A percentile compares a stretch with the other conserved stretches of the same genome.
phyloP scores from a whole-genome alignment of 176 grass and related monocot species.

The Oryza australiensis region DNA sequence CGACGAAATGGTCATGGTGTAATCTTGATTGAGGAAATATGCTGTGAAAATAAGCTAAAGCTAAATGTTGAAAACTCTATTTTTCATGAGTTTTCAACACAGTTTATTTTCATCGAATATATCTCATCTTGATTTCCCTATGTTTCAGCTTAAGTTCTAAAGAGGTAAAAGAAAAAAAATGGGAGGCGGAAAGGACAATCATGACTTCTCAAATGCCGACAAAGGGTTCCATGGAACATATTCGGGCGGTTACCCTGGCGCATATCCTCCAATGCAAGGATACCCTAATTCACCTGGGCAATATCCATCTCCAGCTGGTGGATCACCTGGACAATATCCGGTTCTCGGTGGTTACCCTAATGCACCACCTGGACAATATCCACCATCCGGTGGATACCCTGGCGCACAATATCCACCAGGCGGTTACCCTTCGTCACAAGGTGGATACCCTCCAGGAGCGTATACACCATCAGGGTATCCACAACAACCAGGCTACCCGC shows the following conservation, averaged over 20 bases:
- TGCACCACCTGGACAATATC: background rate
- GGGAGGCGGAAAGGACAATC: conserved; percentile 65
- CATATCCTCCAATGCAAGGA: conserved; percentile 37
- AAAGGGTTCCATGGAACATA: conserved; percentile 49
- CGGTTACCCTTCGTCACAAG: background rate
- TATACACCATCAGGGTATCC: conserved; percentile 12
- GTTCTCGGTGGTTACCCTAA: background rate
- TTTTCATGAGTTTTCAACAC: no score
- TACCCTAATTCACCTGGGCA: conserved; percentile 35
- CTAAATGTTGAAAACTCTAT: no score
- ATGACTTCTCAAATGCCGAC: conserved; percentile 22
- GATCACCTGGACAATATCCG: background rate
- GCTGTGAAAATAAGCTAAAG: no score
- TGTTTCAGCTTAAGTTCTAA: background rate
- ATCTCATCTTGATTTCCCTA: background rate
- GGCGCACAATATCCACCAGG: background rate
- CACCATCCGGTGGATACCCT: background rate
- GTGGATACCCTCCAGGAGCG: background rate
- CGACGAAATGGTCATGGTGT: background rate
- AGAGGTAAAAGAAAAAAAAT: background rate
- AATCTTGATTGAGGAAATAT: no score
- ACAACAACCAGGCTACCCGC: conserved; percentile 19
- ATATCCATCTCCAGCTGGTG: background rate
- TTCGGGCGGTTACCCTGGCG: background rate
- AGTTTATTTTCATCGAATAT: no score